Evolutionary conservation across 345 rosid species (phyloP), one percentile per base, ranked within the genome.

Genomic region (Citrus maxima): DNA sequence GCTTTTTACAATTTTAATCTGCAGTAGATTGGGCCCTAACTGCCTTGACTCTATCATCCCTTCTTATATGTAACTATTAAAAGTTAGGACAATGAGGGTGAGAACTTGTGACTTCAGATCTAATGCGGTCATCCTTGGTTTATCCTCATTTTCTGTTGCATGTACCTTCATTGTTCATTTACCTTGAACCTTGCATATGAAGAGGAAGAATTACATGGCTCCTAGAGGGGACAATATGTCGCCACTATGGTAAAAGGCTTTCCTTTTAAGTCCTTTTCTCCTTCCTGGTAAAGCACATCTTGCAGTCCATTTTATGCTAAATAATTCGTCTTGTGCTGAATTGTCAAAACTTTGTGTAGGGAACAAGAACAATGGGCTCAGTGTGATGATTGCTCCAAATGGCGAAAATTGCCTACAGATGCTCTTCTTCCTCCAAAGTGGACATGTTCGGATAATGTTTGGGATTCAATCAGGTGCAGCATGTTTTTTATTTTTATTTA

Each of bases 331-430:
- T 34, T 58, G n/a, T 28, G 61, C 70, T 79, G 64, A 78, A 76
- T 76, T 72, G 14, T 51, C 64, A 67, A 51, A 54, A 27, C 46
- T 76, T 37, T 63, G 21, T 69, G 16, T 88, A 95, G 98, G 82
- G 89, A 76, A 68, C 89, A 85, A 56, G 97, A 90, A 49, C 94
- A 90, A 85, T 95, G 98, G 97, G 95, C 89, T 54, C 90, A 88
- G 67, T 95, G 98, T 73, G 98, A 95, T 74, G 87, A 88, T 78
- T 95, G 98, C 88, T 88, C 80, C 51, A 95, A 92, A 85, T 95
- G 97, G 98, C 80, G 97, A 87, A 88, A 88, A 83, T 87, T 95
- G 83, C 94, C 95, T 2, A 32, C 80, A 34, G 91, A 89, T 70
- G 90, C 83, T 78, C 90, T 95, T 85, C 95, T 95, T 35, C 89